Percentiles rank a stretch among this genome's conserved stretches.
Conservation (phyloP, 192 early-diverging fungal species). For the Backusella mclennaniae region DNA sequence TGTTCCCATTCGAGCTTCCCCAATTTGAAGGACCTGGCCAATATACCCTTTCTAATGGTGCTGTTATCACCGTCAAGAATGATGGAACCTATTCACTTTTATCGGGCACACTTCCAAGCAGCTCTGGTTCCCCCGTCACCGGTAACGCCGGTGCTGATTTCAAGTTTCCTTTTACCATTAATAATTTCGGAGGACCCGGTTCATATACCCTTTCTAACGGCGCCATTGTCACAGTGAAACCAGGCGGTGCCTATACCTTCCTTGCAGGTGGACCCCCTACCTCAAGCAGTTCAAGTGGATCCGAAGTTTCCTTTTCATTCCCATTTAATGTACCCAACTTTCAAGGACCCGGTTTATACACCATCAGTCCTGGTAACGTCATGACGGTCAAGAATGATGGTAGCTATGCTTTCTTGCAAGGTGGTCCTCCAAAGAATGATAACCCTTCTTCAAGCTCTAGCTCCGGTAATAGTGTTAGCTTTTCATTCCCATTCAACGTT, state of each 20-base stretch:
- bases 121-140: no score
- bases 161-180: background rate
- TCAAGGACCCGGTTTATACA: background rate
- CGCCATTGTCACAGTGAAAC: background rate
- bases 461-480: background rate
- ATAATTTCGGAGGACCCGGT: background rate
- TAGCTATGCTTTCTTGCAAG: background rate
- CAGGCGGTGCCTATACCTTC: background rate
- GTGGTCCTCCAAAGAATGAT: background rate
- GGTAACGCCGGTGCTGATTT: background rate
- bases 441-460: no score
- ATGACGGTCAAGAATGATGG: background rate
- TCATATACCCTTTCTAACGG: background rate
- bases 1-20: background rate
- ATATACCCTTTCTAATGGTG: background rate
- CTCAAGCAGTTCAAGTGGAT: no score
- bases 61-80: background rate
- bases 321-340: background rate
- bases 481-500: background rate
- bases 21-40: background rate
- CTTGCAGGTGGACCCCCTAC: background rate
- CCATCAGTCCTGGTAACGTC: background rate
- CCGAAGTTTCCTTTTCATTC: no score
- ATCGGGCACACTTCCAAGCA: background rate
- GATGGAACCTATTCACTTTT: background rate